Base-by-base conservation (phyloP, 352 stramenopile species). In the Phytophthora litchii region DNA sequence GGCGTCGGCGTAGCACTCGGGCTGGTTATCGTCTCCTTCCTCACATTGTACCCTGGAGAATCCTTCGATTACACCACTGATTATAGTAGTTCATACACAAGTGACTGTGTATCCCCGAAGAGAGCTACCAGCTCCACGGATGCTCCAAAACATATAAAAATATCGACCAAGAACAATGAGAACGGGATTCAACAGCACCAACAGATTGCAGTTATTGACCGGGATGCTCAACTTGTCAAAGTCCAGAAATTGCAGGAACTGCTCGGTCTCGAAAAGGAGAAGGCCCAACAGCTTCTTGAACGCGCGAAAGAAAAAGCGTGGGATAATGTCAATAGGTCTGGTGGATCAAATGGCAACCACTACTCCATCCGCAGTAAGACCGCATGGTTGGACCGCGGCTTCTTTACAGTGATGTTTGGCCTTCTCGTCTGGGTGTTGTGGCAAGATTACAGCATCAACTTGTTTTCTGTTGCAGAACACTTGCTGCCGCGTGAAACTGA, bases 211-310 rank as follows among this genome's bases (percentile, higher is more conserved):
- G 72, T 78, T 2, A 60, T 81, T 19, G 66, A 73, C 10, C 51
- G 34, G 4, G 59, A 54, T 27, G 70, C 63, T 8, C 65, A 74
- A 10, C 68, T 65, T 14, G 49, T 78, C 6, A 80, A 78, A 21
- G 57, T 87, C 45, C 52, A 86, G 13, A 83, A 85, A 45, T 65
- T 91, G 5, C 79, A 89, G 65, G 50, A 74, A 43, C 52, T 89
- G 6, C 67, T 89, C 9, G 76, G 76, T 13, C 29, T 86, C 3
- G 70, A 89, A 46, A 78, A 77, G 48, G 27, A 70, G 7, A 74
- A 80, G 38, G 56, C 77, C 37, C 54, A 78, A 14, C 50, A 74
- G 23, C 57, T 88, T 25, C 54, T 89, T 0, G 43, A 70, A 3
- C 61, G 67, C 19, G 72, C 67, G 3, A 78, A 86, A 53, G 36